Evolutionary conservation across 352 stramenopile species (phyloP).

Genomic region (Pythium oligandrum): DNA sequence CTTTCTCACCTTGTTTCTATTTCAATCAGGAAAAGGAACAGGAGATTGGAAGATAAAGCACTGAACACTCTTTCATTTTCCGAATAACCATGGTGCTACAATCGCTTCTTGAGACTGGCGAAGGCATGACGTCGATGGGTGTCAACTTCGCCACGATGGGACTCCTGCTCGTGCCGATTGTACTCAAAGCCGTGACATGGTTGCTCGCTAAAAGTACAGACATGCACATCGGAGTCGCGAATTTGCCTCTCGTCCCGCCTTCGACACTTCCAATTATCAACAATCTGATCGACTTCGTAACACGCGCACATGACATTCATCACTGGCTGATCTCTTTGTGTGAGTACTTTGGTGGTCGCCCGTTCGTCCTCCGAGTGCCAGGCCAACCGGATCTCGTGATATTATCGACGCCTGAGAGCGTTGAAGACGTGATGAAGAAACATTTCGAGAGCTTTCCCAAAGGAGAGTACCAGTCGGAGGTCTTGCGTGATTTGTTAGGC

Average conservation of each 20-base stretch:
- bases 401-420: constrained; percentile 14
- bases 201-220: too few relatives aligned
- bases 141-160: too few relatives aligned
- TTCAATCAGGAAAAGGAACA: too few relatives aligned
- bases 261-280: constrained; percentile 18
- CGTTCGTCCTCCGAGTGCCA: constrained; percentile 8
- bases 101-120: too few relatives aligned
- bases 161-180: too few relatives aligned
- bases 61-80: too few relatives aligned
- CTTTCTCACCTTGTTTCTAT: too few relatives aligned
- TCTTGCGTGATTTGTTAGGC: constrained; percentile 45
- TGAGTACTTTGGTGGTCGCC: constrained; percentile 10
- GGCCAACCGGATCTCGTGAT: constrained; percentile 11
- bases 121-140: too few relatives aligned
- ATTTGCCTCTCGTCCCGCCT: not conserved
- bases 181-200: too few relatives aligned
- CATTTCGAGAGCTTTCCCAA: constrained; percentile 76
- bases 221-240: too few relatives aligned
- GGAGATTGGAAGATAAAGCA: too few relatives aligned
- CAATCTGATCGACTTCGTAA: constrained; percentile 16
- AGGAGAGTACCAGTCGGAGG: constrained; percentile 25
- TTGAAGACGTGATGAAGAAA: constrained; percentile 46
- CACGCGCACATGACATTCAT: constrained; percentile 9
- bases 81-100: too few relatives aligned
- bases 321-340: constrained; percentile 15